A percentile compares a stretch with the other conserved stretches of the same genome.
phyloP scores from a whole-genome alignment of 75 land plant genomes.

The Larix kaempferi region DNA sequence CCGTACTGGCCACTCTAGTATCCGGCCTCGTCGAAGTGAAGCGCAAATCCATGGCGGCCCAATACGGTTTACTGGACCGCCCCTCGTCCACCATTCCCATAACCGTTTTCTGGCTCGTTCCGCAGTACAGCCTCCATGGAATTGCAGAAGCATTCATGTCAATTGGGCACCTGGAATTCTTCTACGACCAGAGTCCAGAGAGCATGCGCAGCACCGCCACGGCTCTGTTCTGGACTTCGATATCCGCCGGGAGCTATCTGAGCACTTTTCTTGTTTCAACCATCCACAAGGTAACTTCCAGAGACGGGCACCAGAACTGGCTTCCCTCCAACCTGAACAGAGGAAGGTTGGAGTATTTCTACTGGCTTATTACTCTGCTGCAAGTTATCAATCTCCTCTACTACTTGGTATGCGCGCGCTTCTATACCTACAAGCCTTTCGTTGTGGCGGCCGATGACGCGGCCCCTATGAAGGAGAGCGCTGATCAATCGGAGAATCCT shows the following conservation, averaged over 20 bases:
- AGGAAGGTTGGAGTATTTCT: constrained; percentile 77
- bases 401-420: constrained; percentile 55
- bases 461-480: neutral
- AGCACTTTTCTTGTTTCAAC: constrained; percentile 51
- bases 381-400: constrained; percentile 55
- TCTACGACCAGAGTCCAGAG: constrained; percentile 87
- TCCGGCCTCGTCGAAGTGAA: constrained; percentile 60
- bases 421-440: constrained; percentile 66
- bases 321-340: constrained; percentile 52
- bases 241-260: constrained; percentile 54
- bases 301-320: constrained; percentile 36
- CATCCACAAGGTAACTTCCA: constrained; percentile 38
- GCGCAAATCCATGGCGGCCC: constrained; percentile 39
- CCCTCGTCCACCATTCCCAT: constrained; percentile 25
- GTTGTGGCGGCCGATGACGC: neutral
- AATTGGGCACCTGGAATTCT: constrained; percentile 82
- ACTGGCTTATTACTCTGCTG: constrained; percentile 69
- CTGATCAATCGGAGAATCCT: neutral
- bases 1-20: constrained; percentile 33
- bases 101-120: constrained; percentile 65
- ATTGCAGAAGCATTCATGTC: constrained; percentile 87
- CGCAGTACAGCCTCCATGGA: constrained; percentile 71
- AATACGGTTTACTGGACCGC: constrained; percentile 29
- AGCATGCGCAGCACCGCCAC: constrained; percentile 85
- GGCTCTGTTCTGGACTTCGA: constrained; percentile 63